Percentiles rank a stretch among this genome's conserved stretches.
Conservation (phyloP, 2,329 filamentous ascomycete genomes). For the Colletotrichum ledebouriae region DNA sequence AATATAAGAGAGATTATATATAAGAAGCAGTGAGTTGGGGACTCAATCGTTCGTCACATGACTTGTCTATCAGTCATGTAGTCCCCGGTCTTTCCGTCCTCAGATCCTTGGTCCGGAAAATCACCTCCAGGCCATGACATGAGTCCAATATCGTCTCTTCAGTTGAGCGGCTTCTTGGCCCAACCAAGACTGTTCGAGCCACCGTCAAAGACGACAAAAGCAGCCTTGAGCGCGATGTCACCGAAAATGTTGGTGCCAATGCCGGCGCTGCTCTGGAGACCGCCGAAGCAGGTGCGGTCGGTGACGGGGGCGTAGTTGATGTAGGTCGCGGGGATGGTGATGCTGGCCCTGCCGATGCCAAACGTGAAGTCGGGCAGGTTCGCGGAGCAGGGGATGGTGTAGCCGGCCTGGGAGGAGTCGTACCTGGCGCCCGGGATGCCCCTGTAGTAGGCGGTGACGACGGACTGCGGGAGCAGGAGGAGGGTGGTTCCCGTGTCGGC, state of each 20-base stretch:
- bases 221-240: constrained; percentile 73
- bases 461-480: constrained; percentile 45
- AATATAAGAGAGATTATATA: constrained; percentile 13
- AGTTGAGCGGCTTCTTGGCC: constrained; percentile 48
- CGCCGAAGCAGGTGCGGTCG: constrained; percentile 68
- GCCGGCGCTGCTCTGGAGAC: constrained; percentile 62
- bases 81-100: background rate
- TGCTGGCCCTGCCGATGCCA: constrained; percentile 56
- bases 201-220: constrained; percentile 70
- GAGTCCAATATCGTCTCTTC: background rate
- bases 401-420: constrained; percentile 45
- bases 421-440: constrained; percentile 45
- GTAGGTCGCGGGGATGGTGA: constrained; percentile 58
- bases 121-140: background rate
- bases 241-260: constrained; percentile 68
- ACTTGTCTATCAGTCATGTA: background rate
- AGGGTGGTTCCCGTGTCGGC: constrained; percentile 49
- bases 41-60: constrained; percentile 9
- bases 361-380: constrained; percentile 59
- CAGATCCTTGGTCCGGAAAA: constrained; percentile 15
- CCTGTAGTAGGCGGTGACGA: constrained; percentile 46
- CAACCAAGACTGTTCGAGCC: constrained; percentile 56
- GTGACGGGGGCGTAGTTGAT: constrained; percentile 59
- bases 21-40: constrained; percentile 21
- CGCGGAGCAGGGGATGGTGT: constrained; percentile 60